Conservation (phyloP, 371 early-diverging fungal genomes). For the Apophysomyces variabilis region DNA sequence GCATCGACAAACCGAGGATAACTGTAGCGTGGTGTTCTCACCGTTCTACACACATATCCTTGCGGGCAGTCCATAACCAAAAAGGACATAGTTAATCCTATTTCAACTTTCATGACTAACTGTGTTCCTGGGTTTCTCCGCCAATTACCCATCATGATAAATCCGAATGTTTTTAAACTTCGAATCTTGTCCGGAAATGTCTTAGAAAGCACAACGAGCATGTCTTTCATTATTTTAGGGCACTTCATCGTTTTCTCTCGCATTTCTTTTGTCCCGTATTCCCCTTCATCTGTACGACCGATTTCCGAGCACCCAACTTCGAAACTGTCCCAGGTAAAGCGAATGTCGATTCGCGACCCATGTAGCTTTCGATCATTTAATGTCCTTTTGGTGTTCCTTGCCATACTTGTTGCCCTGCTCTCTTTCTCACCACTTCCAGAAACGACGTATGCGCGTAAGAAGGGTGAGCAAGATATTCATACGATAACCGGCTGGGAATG, state of each 20-base stretch:
- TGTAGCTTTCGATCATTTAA: neutral
- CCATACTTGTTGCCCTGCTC: neutral
- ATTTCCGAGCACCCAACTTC: constrained; percentile 15
- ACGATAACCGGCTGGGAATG: neutral
- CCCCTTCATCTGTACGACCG: neutral
- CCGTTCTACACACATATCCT: constrained; percentile 12
- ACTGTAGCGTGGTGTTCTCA: neutral
- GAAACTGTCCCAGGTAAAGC: neutral
- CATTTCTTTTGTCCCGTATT: constrained; percentile 15
- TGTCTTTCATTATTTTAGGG: constrained; percentile 14
- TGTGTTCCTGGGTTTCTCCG: neutral
- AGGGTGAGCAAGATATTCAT: neutral
- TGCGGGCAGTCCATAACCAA: constrained; percentile 14
- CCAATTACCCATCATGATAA: constrained; percentile 11
- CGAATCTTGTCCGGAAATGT: neutral
- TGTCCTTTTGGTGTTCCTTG: neutral
- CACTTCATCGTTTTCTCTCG: neutral
- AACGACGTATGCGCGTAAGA: neutral
- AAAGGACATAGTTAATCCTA: constrained; percentile 1
- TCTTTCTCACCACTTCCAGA: neutral
- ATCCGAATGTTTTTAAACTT: neutral
- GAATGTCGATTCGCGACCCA: neutral
- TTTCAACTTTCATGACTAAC: neutral
- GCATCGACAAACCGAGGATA: constrained; percentile 4
- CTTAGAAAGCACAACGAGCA: neutral